A percentile compares a stretch with the other conserved stretches of the same genome.
phyloP scores from a whole-genome alignment of 1,139 yeast genomes.

The Meyerozyma athensensis region DNA sequence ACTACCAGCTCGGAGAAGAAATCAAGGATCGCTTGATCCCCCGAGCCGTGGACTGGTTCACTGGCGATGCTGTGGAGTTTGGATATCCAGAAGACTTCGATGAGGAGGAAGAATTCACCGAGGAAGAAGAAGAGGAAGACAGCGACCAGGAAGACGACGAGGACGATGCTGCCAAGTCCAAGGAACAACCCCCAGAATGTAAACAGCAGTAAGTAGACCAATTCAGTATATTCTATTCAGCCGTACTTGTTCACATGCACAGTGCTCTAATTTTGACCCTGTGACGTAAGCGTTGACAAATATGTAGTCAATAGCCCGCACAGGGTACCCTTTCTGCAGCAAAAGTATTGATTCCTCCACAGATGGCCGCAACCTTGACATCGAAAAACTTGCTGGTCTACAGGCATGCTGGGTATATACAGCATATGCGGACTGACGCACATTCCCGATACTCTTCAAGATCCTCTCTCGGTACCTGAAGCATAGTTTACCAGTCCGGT shows the following conservation, averaged over 20 bases:
- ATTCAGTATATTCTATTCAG: too few species aligned
- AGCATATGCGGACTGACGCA: too few species aligned
- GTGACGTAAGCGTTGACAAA: too few species aligned
- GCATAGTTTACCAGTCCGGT: not conserved
- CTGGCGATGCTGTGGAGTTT: constrained; percentile 85
- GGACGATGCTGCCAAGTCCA: constrained; percentile 39
- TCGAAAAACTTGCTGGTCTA: too few species aligned
- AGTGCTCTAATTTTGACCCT: too few species aligned
- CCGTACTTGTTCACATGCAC: too few species aligned
- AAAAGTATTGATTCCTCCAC: too few species aligned
- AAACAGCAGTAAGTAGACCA: constrained; percentile 50
- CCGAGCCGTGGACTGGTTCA: constrained; percentile 96
- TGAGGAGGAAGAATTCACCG: constrained; percentile 47
- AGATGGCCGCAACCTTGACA: too few species aligned
- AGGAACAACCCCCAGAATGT: constrained; percentile 80
- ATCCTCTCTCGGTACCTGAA: not conserved
- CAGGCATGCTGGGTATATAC: too few species aligned
- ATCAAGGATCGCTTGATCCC: constrained; percentile 94
- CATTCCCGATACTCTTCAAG: constrained; percentile 1
- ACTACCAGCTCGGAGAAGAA: constrained; percentile 94
- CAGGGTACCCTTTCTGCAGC: too few species aligned
- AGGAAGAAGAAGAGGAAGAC: constrained; percentile 40
- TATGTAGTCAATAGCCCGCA: too few species aligned
- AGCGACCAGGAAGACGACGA: constrained; percentile 44
- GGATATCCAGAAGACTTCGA: constrained; percentile 44